phyloP scores from a whole-genome alignment of 495 filamentous ascomycete genomes.

The Annulohypoxylon nitens region DNA sequence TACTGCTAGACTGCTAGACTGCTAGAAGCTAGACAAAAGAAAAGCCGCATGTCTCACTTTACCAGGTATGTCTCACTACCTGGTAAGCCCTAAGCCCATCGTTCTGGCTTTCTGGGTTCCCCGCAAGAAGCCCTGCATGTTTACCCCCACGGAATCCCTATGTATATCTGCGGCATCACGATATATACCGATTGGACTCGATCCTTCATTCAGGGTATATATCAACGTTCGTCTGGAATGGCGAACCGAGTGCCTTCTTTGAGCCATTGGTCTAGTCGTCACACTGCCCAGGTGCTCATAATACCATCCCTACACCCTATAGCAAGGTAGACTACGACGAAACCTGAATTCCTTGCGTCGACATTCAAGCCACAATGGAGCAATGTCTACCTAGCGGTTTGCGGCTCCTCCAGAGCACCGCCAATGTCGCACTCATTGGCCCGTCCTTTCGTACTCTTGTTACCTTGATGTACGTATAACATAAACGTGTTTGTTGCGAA shows the following conservation, averaged over 20 bases:
- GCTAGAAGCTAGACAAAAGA: not conserved
- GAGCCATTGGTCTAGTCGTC: constrained; percentile 4
- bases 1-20: not conserved
- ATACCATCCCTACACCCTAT: not conserved
- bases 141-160: constrained; percentile 11
- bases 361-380: constrained; percentile 8
- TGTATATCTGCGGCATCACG: constrained; percentile 3
- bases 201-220: constrained; percentile 15
- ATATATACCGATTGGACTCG: not conserved
- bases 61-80: not conserved
- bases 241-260: constrained; percentile 5
- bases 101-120: constrained; percentile 2
- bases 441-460: not conserved
- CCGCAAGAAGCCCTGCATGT: constrained; percentile 10
- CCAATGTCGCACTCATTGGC: not conserved
- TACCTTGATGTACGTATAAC: not conserved
- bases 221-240: constrained; percentile 17
- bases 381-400: not conserved
- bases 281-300: not conserved
- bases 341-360: not conserved
- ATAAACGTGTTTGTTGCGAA: constrained; percentile 4
- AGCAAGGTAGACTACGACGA: not conserved
- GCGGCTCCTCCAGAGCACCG: constrained; percentile 4
- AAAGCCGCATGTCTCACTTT: constrained; percentile 3
- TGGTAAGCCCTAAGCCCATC: not conserved